A percentile compares a stretch with the other conserved stretches of the same genome.
Conservation (phyloP, 129 eudicot species). For the Flaveria bidentis region DNA sequence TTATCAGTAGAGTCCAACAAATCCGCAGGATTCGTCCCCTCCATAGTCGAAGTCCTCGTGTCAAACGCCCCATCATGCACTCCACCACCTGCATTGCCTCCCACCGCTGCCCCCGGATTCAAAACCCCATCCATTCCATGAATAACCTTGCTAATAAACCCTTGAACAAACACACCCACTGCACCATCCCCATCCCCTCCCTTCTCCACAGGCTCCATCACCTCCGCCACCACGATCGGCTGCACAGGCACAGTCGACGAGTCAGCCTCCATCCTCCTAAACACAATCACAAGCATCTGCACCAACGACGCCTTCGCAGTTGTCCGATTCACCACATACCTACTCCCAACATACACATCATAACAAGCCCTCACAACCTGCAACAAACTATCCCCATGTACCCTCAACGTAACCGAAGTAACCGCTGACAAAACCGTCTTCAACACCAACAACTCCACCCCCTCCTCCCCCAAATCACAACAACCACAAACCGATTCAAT, state of each 20-base stretch:
- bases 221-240: constrained; percentile 95
- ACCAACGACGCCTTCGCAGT: constrained; percentile 90
- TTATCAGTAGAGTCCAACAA: constrained; percentile 96
- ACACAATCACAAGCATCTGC: constrained; percentile 97
- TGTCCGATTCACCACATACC: constrained; percentile 85
- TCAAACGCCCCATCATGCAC: constrained; percentile 94
- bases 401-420: constrained; percentile 66
- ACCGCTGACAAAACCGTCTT: constrained; percentile 80
- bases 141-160: constrained; percentile 87
- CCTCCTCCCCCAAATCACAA: constrained; percentile 65
- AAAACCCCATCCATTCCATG: constrained; percentile 95
- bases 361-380: constrained; percentile 77
- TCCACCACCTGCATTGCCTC: constrained; percentile 32
- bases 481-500: constrained; percentile 79
- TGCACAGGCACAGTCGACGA: constrained; percentile 79
- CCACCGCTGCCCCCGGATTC: constrained; percentile 50
- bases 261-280: constrained; percentile 98
- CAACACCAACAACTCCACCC: constrained; percentile 68
- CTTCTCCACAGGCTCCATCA: constrained; percentile 82
- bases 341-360: constrained; percentile 79
- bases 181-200: constrained; percentile 59
- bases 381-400: constrained; percentile 88
- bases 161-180: constrained; percentile 78
- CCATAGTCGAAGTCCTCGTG: constrained; percentile 75
- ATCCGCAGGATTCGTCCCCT: constrained; percentile 94